Evolutionary conservation across 306 rosid genomes (phyloP).

Genomic region (Clitoria ternatea): DNA sequence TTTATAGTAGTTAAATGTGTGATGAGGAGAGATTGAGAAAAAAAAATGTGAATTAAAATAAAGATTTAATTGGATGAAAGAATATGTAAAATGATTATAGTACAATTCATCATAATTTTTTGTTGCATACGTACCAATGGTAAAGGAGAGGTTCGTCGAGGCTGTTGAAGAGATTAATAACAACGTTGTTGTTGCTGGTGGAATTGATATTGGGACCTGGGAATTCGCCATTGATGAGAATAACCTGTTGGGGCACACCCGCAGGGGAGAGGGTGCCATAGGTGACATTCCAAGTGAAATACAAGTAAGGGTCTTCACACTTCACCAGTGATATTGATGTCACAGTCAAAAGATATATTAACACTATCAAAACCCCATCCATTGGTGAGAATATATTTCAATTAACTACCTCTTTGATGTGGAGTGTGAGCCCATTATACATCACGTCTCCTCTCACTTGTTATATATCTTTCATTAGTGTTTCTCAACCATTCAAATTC

Average conservation of each 20-base stretch:
- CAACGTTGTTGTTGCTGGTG: constrained; percentile 68
- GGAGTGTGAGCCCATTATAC: too few species aligned
- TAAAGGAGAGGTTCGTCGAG: constrained; percentile 83
- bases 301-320: constrained; percentile 69
- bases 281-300: constrained; percentile 66
- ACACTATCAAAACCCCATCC: constrained; percentile 7
- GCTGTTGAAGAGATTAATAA: constrained; percentile 64
- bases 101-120: too few species aligned
- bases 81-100: too few species aligned
- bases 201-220: constrained; percentile 85
- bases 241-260: constrained; percentile 82
- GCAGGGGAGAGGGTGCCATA: constrained; percentile 75
- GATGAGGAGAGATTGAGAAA: too few species aligned
- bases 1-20: too few species aligned
- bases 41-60: too few species aligned
- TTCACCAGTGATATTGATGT: constrained; percentile 7
- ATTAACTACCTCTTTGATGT: not conserved
- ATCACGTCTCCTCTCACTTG: not conserved
- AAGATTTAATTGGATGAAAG: too few species aligned
- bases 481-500: constrained; percentile 27
- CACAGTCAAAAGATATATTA: constrained; percentile 38
- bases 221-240: constrained; percentile 72
- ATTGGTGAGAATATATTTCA: not conserved
- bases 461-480: constrained; percentile 18
- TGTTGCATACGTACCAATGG: constrained; percentile 41